Percentiles rank a stretch among this genome's conserved stretches.
Evolutionary conservation across 2,329 filamentous ascomycete species (phyloP).

Genomic region (Calonectria fujianensis): DNA sequence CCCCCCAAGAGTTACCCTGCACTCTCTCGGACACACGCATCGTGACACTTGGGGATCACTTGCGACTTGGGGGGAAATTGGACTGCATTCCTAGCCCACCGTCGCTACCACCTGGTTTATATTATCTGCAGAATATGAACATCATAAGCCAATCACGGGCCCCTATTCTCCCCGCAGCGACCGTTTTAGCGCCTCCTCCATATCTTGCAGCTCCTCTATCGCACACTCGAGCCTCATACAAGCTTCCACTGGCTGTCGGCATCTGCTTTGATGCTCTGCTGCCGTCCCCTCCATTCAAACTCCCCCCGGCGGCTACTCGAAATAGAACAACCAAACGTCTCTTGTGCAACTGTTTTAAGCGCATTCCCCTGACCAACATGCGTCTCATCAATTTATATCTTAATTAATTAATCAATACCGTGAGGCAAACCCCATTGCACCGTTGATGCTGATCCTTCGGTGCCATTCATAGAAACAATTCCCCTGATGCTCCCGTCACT

Average conservation of each 20-base stretch:
- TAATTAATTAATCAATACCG: slow-evolving; percentile 49
- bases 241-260: slow-evolving; percentile 37
- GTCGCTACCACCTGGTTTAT: slow-evolving; percentile 46
- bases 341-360: slow-evolving; percentile 43
- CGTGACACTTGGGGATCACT: slow-evolving; percentile 37
- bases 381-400: slow-evolving; percentile 19
- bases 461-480: slow-evolving; percentile 27
- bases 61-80: slow-evolving; percentile 53
- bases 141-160: slow-evolving; percentile 52
- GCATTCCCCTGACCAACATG: slow-evolving; percentile 51
- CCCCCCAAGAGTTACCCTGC: slow-evolving; percentile 31
- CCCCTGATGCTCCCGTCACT: slow-evolving; percentile 27
- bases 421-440: slow-evolving; percentile 42
- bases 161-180: slow-evolving; percentile 47
- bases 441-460: slow-evolving; percentile 17
- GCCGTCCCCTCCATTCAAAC: slow-evolving; percentile 41
- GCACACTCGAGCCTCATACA: slow-evolving; percentile 19
- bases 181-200: slow-evolving; percentile 43
- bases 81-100: slow-evolving; percentile 43
- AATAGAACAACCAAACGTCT: slow-evolving; percentile 54
- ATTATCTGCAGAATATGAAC: slow-evolving; percentile 48
- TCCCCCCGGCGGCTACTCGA: slow-evolving; percentile 45
- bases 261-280: slow-evolving; percentile 35
- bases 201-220: slow-evolving; percentile 37
- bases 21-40: slow-evolving; percentile 28